A percentile compares a stretch with the other conserved stretches of the same genome.
These are phyloP conservation scores for Xylariaceae sp. DNA, from an alignment of 2,329 filamentous ascomycete species.

Conservation along the genomic window DNA sequence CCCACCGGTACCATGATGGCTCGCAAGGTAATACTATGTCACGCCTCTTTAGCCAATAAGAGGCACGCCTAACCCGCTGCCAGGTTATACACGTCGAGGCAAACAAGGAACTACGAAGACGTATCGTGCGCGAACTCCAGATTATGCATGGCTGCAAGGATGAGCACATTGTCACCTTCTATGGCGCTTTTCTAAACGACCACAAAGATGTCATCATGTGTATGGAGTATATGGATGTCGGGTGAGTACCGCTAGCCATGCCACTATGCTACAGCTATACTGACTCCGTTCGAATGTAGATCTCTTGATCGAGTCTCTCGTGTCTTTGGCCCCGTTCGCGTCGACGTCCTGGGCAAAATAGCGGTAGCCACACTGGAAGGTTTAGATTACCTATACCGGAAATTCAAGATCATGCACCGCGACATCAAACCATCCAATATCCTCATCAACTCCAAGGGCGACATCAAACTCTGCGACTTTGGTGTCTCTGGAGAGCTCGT, in stretches of 20 bases:
- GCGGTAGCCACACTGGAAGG: conserved; percentile 92
- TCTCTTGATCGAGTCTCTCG: conserved; percentile 91
- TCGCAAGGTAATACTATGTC: conserved; percentile 69
- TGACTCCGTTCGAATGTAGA: conserved; percentile 48
- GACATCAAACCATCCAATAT: conserved; percentile 99
- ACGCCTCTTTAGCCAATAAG: neutral
- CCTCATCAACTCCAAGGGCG: conserved; percentile 86
- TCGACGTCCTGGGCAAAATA: conserved; percentile 96
- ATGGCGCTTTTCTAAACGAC: conserved; percentile 94
- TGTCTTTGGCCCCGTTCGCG: conserved; percentile 89
- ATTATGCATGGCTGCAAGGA: conserved; percentile 99
- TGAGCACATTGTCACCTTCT: conserved; percentile 95
- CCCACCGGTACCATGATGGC: conserved; percentile 97
- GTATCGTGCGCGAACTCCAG: conserved; percentile 93
- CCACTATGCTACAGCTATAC: too few relatives aligned
- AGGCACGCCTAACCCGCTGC: conserved; percentile 4
- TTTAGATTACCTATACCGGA: conserved; percentile 89
- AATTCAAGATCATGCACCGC: conserved; percentile 97
- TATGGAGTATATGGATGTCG: conserved; percentile 99
- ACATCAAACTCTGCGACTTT: conserved; percentile 98
- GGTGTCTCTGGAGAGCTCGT: conserved; percentile 97
- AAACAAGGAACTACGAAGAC: conserved; percentile 93
- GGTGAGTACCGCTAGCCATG: too few relatives aligned
- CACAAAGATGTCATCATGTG: conserved; percentile 98
- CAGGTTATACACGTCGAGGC: conserved; percentile 97